Evolutionary conservation across 345 rosid genomes (phyloP).

Genomic region (Acer negundo): DNA sequence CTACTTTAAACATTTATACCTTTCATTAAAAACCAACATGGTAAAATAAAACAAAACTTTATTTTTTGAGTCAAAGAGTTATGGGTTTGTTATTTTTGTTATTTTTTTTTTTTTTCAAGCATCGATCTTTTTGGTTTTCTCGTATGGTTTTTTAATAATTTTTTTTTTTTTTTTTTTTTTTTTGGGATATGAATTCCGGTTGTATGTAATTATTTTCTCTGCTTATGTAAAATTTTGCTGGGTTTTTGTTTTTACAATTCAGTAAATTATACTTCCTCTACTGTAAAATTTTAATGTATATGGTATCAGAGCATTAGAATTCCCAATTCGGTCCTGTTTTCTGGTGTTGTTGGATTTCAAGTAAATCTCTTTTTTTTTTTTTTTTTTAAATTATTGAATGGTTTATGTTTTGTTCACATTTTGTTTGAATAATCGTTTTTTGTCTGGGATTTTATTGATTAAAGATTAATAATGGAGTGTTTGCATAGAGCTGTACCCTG

Average conservation of each 20-base stretch:
- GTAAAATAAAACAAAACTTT: not conserved
- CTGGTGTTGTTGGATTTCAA: conserved; percentile 18
- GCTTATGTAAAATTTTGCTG: not conserved
- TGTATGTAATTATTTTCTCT: not conserved
- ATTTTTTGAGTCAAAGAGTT: conserved; percentile 1
- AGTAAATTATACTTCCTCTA: conserved; percentile 22
- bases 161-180: not conserved
- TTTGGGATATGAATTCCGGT: not conserved
- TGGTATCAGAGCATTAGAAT: conserved; percentile 21
- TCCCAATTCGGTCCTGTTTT: conserved; percentile 22
- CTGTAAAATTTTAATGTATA: conserved; percentile 21
- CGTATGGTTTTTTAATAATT: not conserved
- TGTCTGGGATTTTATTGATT: not conserved
- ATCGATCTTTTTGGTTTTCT: not conserved
- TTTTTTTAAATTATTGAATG: not conserved
- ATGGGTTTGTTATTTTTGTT: conserved; percentile 11
- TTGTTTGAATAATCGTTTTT: not conserved
- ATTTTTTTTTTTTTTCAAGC: not conserved
- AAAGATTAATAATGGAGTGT: conserved; percentile 27
- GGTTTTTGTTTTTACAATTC: conserved; percentile 11
- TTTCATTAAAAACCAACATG: not conserved
- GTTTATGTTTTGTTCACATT: conserved; percentile 2
- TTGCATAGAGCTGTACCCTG: conserved; percentile 31
- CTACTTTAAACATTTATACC: not conserved
- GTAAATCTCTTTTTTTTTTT: not conserved